phyloP scores from a whole-genome alignment of 306 rosid species.

The Lathyrus tuberosus region DNA sequence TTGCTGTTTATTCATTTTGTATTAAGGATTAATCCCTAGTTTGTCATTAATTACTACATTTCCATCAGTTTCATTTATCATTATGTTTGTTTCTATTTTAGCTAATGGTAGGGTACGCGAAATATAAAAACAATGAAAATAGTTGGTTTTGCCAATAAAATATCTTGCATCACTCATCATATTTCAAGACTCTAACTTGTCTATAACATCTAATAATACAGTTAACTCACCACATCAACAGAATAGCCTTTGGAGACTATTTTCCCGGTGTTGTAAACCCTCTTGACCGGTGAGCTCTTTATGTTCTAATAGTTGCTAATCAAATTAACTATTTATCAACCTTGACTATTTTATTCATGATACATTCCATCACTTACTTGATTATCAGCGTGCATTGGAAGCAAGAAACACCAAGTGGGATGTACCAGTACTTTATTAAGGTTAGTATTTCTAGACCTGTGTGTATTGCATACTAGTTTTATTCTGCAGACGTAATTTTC shows the following conservation, averaged over 20 bases:
- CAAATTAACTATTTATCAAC: constrained; percentile 26
- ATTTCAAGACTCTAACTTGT: constrained; percentile 34
- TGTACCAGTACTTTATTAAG: constrained; percentile 98
- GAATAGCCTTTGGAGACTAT: constrained; percentile 81
- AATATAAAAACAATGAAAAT: constrained; percentile 9
- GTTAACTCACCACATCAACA: constrained; percentile 89
- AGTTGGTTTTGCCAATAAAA: background rate
- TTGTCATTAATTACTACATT: background rate
- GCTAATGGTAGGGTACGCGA: background rate
- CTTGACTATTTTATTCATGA: constrained; percentile 22
- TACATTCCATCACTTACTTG: constrained; percentile 34
- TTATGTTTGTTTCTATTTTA: background rate
- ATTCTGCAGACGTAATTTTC: constrained; percentile 17
- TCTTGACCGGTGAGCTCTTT: constrained; percentile 72
- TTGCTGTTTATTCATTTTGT: background rate
- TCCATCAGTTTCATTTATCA: background rate
- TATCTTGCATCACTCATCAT: constrained; percentile 28
- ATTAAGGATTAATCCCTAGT: background rate
- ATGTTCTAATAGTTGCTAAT: constrained; percentile 32
- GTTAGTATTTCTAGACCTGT: constrained; percentile 47
- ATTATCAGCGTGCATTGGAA: constrained; percentile 81
- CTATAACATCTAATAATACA: constrained; percentile 39
- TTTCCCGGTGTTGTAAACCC: constrained; percentile 97
- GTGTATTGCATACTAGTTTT: constrained; percentile 29
- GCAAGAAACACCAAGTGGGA: constrained; percentile 78